Evolutionary conservation across 2,329 filamentous ascomycete genomes (phyloP).

Genomic region (Pseudocercospora fuligena): DNA sequence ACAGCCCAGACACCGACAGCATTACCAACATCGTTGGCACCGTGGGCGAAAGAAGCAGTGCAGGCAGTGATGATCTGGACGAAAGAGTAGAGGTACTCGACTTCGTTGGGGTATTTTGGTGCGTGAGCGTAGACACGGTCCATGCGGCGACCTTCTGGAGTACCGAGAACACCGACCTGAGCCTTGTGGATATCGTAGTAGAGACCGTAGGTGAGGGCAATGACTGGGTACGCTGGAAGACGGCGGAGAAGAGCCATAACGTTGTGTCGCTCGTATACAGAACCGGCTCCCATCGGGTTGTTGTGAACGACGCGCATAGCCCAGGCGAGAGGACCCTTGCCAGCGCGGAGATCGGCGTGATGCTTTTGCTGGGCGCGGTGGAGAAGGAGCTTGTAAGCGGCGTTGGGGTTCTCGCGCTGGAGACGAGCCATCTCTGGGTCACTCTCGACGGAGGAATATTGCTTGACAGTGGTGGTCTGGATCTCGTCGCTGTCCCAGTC

Average conservation of each 20-base stretch:
- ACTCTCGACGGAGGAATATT: neutral
- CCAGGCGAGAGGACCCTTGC: constrained; percentile 18
- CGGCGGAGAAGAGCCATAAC: constrained; percentile 17
- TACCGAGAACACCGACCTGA: constrained; percentile 22
- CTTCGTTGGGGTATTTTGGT: constrained; percentile 63
- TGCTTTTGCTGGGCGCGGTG: constrained; percentile 13
- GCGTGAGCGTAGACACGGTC: constrained; percentile 63
- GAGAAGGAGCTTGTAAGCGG: constrained; percentile 15
- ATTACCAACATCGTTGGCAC: constrained; percentile 65
- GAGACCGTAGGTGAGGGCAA: constrained; percentile 28
- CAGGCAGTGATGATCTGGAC: constrained; percentile 69
- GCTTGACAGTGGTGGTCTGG: neutral
- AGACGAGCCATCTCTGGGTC: constrained; percentile 11
- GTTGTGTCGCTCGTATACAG: constrained; percentile 21
- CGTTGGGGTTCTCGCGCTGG: constrained; percentile 10
- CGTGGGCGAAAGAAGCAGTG: constrained; percentile 71
- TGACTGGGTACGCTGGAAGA: constrained; percentile 19
- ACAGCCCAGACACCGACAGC: constrained; percentile 66
- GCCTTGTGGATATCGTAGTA: constrained; percentile 47
- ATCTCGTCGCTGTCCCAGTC: constrained; percentile 7
- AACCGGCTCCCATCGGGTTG: constrained; percentile 19
- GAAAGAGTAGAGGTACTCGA: constrained; percentile 67
- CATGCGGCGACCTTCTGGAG: constrained; percentile 22
- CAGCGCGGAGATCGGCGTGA: constrained; percentile 18
- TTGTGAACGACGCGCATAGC: constrained; percentile 19